Conservation (phyloP, 1,139 yeast genomes). For the Yamadazyma kanchanaburiensis region DNA sequence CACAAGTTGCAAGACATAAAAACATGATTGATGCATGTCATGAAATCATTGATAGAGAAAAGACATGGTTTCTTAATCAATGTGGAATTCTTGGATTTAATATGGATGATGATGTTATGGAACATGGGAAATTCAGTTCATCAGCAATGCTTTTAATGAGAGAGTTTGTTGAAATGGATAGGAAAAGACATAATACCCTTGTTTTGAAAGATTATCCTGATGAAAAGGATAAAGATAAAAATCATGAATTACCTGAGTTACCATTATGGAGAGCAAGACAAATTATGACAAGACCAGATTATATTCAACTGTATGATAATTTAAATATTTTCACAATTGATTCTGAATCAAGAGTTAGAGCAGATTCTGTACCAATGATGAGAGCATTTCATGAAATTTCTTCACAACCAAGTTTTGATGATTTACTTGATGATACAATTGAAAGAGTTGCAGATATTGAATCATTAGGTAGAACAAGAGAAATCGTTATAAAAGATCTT, state of each 20-base stretch:
- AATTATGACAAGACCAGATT: conserved; percentile 82
- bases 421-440: conserved; percentile 65
- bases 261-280: conserved; percentile 86
- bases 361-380: conserved; percentile 89
- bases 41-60: conserved; percentile 70
- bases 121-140: conserved; percentile 72
- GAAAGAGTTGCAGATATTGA: conserved; percentile 75
- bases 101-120: conserved; percentile 92
- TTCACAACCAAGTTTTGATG: conserved; percentile 66
- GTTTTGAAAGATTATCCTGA: conserved; percentile 19
- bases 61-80: conserved; percentile 82
- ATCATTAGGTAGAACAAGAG: conserved; percentile 76
- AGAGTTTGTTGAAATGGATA: conserved; percentile 69
- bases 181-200: conserved; percentile 29
- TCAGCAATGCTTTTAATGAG: conserved; percentile 76
- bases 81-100: conserved; percentile 73
- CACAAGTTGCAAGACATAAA: conserved; percentile 66
- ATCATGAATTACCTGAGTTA: conserved; percentile 64
- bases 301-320: conserved; percentile 70
- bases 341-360: conserved; percentile 68
- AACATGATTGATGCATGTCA: conserved; percentile 67
- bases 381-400: conserved; percentile 81
- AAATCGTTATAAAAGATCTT: conserved; percentile 71
- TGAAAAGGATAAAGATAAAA: conserved; percentile 19
- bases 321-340: conserved; percentile 78